These are phyloP conservation scores for Neurospora sp. DNA, from an alignment of 495 filamentous ascomycete genomes.

Conservation along the genomic window DNA sequence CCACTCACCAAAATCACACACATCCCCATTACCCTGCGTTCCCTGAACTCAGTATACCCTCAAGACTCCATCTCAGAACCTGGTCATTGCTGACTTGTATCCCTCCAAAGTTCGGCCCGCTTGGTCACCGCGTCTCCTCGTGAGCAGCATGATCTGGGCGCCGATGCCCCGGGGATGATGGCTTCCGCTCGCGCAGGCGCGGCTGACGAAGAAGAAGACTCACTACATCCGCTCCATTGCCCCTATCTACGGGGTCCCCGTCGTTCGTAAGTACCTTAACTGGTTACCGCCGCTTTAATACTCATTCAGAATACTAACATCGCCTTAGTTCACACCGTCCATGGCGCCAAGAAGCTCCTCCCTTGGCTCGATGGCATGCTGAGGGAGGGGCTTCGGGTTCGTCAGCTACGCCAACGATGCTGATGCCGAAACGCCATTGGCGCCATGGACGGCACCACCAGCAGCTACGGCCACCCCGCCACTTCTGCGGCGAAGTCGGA, in stretches of 20 bases:
- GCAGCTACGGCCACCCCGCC: background rate
- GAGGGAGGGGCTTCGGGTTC: background rate
- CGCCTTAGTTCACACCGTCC: conserved; percentile 32
- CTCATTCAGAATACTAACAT: background rate
- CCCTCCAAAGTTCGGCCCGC: background rate
- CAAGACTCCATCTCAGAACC: background rate
- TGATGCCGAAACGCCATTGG: background rate
- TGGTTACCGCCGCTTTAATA: background rate
- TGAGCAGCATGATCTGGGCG: background rate
- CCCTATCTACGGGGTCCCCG: conserved; percentile 73
- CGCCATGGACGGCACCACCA: background rate
- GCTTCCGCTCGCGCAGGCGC: background rate
- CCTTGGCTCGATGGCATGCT: conserved; percentile 91
- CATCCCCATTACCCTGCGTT: background rate
- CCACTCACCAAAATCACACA: background rate
- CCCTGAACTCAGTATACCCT: background rate
- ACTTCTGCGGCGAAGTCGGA: background rate
- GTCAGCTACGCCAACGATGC: background rate
- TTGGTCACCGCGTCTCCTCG: background rate
- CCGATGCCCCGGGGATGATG: background rate
- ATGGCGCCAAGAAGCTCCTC: conserved; percentile 77
- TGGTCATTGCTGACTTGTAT: background rate
- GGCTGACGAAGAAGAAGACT: conserved; percentile 16
- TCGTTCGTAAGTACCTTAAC: conserved; percentile 34
- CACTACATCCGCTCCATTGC: conserved; percentile 82